phyloP scores from a whole-genome alignment of 1,284 basidiomycete species.

The Laetiporus sulphureus region DNA sequence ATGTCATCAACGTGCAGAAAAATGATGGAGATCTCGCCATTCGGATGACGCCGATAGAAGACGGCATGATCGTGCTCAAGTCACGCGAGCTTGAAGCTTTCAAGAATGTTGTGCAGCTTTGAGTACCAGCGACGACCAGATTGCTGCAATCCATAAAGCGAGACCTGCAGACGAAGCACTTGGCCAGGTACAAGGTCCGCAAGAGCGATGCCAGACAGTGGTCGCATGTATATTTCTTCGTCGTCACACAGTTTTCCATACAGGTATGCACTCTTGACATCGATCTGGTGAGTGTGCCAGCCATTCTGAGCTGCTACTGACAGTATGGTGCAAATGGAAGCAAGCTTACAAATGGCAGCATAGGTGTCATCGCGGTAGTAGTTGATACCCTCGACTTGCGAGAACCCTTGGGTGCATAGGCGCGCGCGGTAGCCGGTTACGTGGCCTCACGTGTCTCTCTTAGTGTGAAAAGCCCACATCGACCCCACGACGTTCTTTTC shows the following conservation, averaged over 20 bases:
- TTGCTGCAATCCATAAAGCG: constrained; percentile 24
- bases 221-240: constrained; percentile 22
- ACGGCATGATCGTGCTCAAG: constrained; percentile 16
- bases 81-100: constrained; percentile 6
- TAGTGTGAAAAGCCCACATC: constrained; percentile 27
- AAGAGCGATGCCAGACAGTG: constrained; percentile 12
- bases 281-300: constrained; percentile 25
- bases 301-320: constrained; percentile 22
- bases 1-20: constrained; percentile 21
- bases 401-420: constrained; percentile 32
- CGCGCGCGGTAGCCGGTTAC: constrained; percentile 26
- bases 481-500: constrained; percentile 20
- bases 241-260: constrained; percentile 18
- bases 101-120: constrained; percentile 6
- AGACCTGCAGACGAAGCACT: constrained; percentile 9
- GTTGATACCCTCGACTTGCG: constrained; percentile 31
- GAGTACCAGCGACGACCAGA: constrained; percentile 14
- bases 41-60: constrained; percentile 9
- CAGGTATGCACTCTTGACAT: constrained; percentile 28
- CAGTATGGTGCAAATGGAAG: constrained; percentile 22
- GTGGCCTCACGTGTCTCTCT: constrained; percentile 23
- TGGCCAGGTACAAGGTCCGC: constrained; percentile 2
- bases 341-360: constrained; percentile 25
- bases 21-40: constrained; percentile 3
- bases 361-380: constrained; percentile 29